Base-by-base conservation (phyloP, 306 rosid genomes). In the Castanopsis chinensis region DNA sequence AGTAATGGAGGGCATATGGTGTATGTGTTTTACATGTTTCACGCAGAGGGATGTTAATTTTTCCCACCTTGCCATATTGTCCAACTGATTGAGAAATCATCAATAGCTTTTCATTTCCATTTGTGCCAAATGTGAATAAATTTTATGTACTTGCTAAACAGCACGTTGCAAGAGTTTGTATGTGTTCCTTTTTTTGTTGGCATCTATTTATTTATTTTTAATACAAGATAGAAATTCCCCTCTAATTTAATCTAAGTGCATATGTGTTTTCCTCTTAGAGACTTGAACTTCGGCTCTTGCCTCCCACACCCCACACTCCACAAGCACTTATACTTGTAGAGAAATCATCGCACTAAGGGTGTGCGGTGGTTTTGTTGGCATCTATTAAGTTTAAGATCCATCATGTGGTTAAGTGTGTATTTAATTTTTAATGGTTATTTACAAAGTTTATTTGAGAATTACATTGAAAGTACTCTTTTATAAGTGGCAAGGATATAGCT, bases 261-360 rank as follows among this genome's bases (percentile, higher is more conserved):
- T 5, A 5, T 5, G 2, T 5, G 0, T 5, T 0, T 5, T 0
- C 0, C 0, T 35, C 6, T 0, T 35, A 35, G 0, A 35, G 0
- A 35, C 8, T 35, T 35, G 8, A 35, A 35, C 0, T 0, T 0
- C 0, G 0, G 2, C 0, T 1, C 0, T 33, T 33, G 0, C 35
- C 1, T 6, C 0, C 1, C 6, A 33, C 0, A 33, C 6, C 6
- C 8, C 0, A 33, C 0, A 33, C 6, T 1, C 8, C 0, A 35
- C 8, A 35, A 35, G 0, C 8, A 35, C 8, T 35, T 5, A 35
- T 35, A 35, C 1, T 35, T 35, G 41, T 35, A 0, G 8, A 35
- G 8, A 5, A 8, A 35, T 8, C 7, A 1, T 35, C 0, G 0
- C 8, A 35, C 1, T 0, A 33, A 33, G 1, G 1, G 1, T 33